phyloP scores from a whole-genome alignment of 768 basidiomycete genomes.

The Russula virescens region DNA sequence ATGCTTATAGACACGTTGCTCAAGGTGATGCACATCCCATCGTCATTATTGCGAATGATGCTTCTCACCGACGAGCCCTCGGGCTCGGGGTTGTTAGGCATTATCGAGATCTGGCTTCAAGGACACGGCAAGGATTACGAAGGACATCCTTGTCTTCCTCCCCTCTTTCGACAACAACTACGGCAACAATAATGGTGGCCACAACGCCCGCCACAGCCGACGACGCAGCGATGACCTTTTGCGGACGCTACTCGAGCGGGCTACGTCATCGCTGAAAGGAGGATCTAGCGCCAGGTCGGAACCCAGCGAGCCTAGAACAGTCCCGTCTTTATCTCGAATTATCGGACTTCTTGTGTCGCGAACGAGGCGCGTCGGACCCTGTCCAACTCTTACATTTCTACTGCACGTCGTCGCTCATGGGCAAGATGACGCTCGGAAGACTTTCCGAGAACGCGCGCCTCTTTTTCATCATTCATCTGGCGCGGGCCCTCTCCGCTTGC shows the following conservation, averaged over 20 bases:
- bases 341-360: conserved; percentile 39
- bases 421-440: conserved; percentile 44
- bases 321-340: conserved; percentile 44
- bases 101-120: conserved; percentile 38
- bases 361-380: conserved; percentile 39
- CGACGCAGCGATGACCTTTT: conserved; percentile 38
- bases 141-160: conserved; percentile 46
- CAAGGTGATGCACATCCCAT: conserved; percentile 37
- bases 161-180: conserved; percentile 36
- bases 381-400: conserved; percentile 50
- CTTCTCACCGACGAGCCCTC: no score
- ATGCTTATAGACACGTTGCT: conserved; percentile 44
- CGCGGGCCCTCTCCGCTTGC: conserved; percentile 40
- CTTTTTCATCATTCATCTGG: conserved; percentile 42
- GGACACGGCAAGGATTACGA: conserved; percentile 45
- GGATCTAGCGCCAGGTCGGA: conserved; percentile 28
- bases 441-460: conserved; percentile 40
- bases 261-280: conserved; percentile 32
- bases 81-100: conserved; percentile 35
- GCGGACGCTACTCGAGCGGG: conserved; percentile 36
- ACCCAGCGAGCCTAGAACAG: conserved; percentile 33
- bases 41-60: no score
- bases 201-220: conserved; percentile 23
- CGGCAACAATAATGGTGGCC: conserved; percentile 23
- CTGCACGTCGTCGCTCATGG: conserved; percentile 34